Evolutionary conservation across 345 rosid species (phyloP).

Genomic region (Erodium maritimum): DNA sequence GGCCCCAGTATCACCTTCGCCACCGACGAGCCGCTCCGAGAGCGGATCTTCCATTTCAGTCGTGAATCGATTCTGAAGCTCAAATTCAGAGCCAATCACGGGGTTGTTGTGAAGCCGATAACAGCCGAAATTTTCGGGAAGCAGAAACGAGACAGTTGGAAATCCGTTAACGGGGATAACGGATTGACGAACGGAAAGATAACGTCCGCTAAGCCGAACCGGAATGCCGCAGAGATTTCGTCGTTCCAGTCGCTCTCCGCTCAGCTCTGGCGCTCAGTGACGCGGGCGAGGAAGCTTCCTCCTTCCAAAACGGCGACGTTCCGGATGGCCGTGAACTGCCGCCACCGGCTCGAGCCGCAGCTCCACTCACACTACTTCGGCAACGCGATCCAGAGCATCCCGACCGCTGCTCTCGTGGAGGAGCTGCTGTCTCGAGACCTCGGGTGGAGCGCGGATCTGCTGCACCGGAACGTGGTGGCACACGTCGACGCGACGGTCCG

Average conservation of each 20-base stretch:
- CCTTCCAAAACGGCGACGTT: constrained; percentile 56
- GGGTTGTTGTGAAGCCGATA: too few species aligned
- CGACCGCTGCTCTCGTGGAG: constrained; percentile 39
- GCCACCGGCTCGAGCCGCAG: constrained; percentile 73
- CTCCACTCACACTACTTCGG: constrained; percentile 70
- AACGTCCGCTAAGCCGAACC: constrained; percentile 9
- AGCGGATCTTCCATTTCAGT: constrained; percentile 76
- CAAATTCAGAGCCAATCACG: constrained; percentile 44
- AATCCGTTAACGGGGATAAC: constrained; percentile 35
- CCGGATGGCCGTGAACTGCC: constrained; percentile 90
- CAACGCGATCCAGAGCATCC: constrained; percentile 91
- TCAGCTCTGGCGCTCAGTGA: constrained; percentile 78
- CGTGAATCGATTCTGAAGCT: constrained; percentile 54
- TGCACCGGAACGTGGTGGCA: constrained; percentile 75
- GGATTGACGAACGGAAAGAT: constrained; percentile 33
- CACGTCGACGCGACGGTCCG: constrained; percentile 66
- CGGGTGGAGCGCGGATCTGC: constrained; percentile 49
- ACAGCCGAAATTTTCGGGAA: constrained; percentile 37
- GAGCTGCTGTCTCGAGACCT: constrained; percentile 49
- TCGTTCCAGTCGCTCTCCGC: constrained; percentile 86
- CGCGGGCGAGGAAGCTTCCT: constrained; percentile 68
- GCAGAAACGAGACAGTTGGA: constrained; percentile 33
- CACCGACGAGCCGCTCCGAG: constrained; percentile 58
- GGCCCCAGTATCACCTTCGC: constrained; percentile 71
- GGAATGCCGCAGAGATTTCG: constrained; percentile 54